phyloP scores from a whole-genome alignment of 2,329 filamentous ascomycete species.

The Colletotrichum orbiculare region DNA sequence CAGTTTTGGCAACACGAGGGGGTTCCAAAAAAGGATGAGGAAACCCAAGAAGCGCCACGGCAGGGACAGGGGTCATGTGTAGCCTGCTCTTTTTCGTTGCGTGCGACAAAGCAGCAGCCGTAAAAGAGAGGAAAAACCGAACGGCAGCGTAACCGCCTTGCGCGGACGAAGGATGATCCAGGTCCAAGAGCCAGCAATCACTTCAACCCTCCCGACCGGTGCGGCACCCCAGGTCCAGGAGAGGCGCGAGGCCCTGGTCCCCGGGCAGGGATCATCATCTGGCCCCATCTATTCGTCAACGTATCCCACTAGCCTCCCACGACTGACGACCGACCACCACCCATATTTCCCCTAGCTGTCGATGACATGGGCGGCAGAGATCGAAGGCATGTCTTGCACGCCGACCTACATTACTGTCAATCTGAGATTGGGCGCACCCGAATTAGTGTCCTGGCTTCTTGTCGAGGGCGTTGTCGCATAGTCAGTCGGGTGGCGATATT shows the following conservation, averaged over 20 bases:
- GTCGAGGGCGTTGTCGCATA: too few species aligned
- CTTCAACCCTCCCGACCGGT: conserved; percentile 14
- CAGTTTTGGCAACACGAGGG: too few species aligned
- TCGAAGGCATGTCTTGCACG: conserved; percentile 4
- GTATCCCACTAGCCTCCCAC: conserved; percentile 20
- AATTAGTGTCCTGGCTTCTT: too few species aligned
- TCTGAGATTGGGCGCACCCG: too few species aligned
- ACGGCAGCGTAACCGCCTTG: conserved; percentile 18
- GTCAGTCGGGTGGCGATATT: too few species aligned
- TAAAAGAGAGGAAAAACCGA: conserved; percentile 10
- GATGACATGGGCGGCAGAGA: conserved; percentile 12
- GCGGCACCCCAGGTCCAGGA: conserved; percentile 21
- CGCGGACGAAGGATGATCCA: conserved; percentile 33
- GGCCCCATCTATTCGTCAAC: conserved; percentile 29
- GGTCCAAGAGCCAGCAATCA: conserved; percentile 23
- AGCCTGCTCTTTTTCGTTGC: conserved; percentile 14
- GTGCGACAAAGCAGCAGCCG: conserved; percentile 4
- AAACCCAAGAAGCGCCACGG: too few species aligned
- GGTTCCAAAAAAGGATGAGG: too few species aligned
- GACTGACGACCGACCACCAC: conserved; percentile 21
- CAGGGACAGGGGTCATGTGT: neutral
- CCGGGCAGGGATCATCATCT: conserved; percentile 33
- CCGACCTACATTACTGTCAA: neutral
- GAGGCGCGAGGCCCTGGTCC: conserved; percentile 33
- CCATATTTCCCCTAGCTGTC: conserved; percentile 9